Conservation (phyloP, 2,329 filamentous ascomycete genomes). For the Colletotrichum liriopes region DNA sequence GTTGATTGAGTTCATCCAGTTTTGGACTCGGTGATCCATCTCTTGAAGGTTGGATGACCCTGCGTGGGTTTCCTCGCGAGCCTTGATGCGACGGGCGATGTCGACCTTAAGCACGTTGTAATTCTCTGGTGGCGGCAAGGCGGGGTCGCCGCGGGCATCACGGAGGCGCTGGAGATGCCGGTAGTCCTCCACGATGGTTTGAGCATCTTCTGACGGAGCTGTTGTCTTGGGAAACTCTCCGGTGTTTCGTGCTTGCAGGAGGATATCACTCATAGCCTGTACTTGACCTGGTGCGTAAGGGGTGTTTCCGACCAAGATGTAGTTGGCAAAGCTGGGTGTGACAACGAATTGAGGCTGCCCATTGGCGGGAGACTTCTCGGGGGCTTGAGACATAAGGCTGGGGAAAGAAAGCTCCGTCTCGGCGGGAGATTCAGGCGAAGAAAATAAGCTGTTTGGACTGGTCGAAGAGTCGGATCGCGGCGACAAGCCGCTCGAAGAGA, state of each 20-base stretch:
- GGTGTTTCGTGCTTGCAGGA: background rate
- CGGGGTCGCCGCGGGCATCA: background rate
- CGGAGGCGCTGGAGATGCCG: background rate
- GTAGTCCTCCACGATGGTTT: background rate
- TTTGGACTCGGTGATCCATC: slow-evolving; percentile 32
- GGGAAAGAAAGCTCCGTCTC: background rate
- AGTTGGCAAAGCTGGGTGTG: background rate
- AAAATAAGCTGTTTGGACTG: slow-evolving; percentile 9
- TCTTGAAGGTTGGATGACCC: slow-evolving; percentile 35
- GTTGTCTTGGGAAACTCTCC: background rate
- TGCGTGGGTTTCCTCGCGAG: slow-evolving; percentile 52
- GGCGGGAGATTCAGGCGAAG: background rate
- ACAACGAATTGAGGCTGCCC: rapidly evolving
- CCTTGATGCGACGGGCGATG: slow-evolving; percentile 53
- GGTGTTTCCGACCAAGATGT: rapidly evolving
- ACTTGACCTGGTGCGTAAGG: rapidly evolving
- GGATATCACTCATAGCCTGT: rapidly evolving
- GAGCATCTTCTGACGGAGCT: background rate
- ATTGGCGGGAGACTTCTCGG: rapidly evolving
- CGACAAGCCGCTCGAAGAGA: slow-evolving; percentile 14
- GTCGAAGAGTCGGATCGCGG: slow-evolving; percentile 10
- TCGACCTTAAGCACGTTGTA: slow-evolving; percentile 51
- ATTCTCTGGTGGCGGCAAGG: background rate
- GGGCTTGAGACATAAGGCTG: rapidly evolving
- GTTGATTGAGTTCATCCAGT: slow-evolving; percentile 38